phyloP scores from a whole-genome alignment of 1,139 yeast species.

The Arxiozyma slooffiae region DNA sequence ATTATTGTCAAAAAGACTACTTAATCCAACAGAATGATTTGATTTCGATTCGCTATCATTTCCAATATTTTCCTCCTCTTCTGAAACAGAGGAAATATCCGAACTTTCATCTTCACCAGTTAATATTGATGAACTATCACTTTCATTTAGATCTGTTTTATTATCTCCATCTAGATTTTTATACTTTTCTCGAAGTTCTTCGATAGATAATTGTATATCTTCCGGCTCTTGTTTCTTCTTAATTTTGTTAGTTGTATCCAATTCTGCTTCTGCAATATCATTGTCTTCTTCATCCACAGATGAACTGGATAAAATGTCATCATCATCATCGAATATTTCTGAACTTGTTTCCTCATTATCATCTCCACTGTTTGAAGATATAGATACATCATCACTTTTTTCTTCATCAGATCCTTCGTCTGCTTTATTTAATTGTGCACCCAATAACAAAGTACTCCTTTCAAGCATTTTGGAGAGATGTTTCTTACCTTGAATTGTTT shows the following conservation, averaged over 20 bases:
- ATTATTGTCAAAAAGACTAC: background rate
- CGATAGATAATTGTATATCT: conserved; percentile 43
- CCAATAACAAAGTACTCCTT: conserved; percentile 81
- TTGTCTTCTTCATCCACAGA: conserved; percentile 16
- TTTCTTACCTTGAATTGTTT: conserved; percentile 71
- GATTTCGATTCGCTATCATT: conserved; percentile 3
- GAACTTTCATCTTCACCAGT: conserved; percentile 5
- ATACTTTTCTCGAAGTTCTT: conserved; percentile 38
- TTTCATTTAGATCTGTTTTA: conserved; percentile 13
- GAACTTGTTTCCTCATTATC: conserved; percentile 1
- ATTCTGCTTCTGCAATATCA: background rate
- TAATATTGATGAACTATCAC: conserved; percentile 6
- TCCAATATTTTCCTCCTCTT: conserved; percentile 13
- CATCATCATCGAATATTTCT: conserved; percentile 8
- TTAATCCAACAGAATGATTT: conserved; percentile 5
- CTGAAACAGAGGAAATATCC: conserved; percentile 1
- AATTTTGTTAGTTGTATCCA: background rate
- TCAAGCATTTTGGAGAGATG: conserved; percentile 83
- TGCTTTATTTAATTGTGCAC: conserved; percentile 55
- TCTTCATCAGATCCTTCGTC: conserved; percentile 24
- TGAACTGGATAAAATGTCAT: conserved; percentile 15
- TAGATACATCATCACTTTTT: conserved; percentile 4
- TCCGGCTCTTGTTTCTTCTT: conserved; percentile 29
- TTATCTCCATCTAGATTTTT: conserved; percentile 8
- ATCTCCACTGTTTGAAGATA: conserved; percentile 11